Evolutionary conservation across 805 yeast genomes (phyloP).

Genomic region (Cyberlindnera veronae): DNA sequence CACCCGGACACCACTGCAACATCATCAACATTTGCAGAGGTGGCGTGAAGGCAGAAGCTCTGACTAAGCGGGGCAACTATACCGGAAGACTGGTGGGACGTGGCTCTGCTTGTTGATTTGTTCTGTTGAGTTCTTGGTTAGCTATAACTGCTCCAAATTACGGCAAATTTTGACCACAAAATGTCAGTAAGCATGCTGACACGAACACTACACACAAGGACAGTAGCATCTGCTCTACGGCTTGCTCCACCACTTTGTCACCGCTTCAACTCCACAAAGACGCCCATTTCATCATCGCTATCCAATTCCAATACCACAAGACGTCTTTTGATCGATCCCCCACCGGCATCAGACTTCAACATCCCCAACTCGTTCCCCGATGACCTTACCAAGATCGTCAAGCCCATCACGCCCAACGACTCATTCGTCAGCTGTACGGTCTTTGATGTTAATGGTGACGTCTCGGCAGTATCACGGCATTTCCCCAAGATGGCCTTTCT

Average conservation of each 20-base stretch:
- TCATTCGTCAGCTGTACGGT: slow-evolving; percentile 71
- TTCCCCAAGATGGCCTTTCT: slow-evolving; percentile 77
- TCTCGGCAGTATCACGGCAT: slow-evolving; percentile 72
- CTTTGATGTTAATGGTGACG: slow-evolving; percentile 70
- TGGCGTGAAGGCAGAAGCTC: no score
- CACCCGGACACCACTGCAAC: neutral
- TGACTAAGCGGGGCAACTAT: no score
- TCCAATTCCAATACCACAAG: neutral
- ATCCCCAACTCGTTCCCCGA: slow-evolving; percentile 17
- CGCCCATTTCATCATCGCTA: neutral
- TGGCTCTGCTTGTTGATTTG: no score
- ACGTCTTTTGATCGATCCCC: slow-evolving; percentile 5
- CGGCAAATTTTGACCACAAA: no score
- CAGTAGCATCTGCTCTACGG: no score
- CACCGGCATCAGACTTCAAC: slow-evolving; percentile 10
- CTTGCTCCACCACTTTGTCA: neutral
- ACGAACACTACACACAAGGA: no score
- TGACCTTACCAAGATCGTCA: slow-evolving; percentile 21
- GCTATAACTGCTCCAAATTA: no score
- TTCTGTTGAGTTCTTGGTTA: no score
- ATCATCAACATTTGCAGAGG: neutral
- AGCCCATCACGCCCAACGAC: slow-evolving; percentile 42
- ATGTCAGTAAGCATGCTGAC: no score
- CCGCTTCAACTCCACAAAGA: neutral
- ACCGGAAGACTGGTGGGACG: no score